Percentiles rank a stretch among this genome's conserved stretches.
Evolutionary conservation across 73 alveolate genomes (phyloP).

Genomic region (Stentor roeselii): DNA sequence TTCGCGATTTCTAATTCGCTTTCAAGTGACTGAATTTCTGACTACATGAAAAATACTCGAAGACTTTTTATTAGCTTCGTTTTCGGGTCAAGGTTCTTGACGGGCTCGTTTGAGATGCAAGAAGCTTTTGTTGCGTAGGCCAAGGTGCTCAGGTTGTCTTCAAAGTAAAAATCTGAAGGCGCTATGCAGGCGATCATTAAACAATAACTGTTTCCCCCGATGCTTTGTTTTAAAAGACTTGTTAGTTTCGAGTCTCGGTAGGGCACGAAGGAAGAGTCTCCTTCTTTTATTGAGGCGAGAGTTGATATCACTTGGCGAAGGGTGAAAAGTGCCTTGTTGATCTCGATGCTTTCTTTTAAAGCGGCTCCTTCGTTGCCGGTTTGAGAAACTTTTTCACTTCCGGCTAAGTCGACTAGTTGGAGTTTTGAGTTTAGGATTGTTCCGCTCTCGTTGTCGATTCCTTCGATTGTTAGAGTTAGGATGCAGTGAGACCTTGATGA

Average conservation of each 20-base stretch:
- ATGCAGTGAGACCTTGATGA: conserved; percentile 94
- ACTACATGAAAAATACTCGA: conserved; percentile 77
- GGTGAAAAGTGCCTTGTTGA: conserved; percentile 74
- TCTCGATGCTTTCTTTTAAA: conserved; percentile 88
- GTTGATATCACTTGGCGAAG: conserved; percentile 82
- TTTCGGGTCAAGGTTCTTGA: conserved; percentile 40
- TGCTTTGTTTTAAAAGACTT: conserved; percentile 79
- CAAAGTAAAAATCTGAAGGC: conserved; percentile 62
- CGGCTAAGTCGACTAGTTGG: conserved; percentile 83
- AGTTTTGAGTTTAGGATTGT: conserved; percentile 61
- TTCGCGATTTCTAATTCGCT: not conserved
- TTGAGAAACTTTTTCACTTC: conserved; percentile 82
- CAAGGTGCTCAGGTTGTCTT: conserved; percentile 73
- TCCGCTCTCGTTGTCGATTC: not conserved
- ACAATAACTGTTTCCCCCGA: conserved; percentile 84
- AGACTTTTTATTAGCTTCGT: conserved; percentile 93
- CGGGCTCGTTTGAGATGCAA: conserved; percentile 41
- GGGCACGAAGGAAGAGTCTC: conserved; percentile 75
- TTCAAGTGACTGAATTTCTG: conserved; percentile 36
- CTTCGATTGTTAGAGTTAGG: conserved; percentile 90
- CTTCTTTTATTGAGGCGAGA: conserved; percentile 44
- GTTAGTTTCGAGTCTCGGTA: conserved; percentile 86
- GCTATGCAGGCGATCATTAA: conserved; percentile 77
- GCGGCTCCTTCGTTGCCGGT: conserved; percentile 78
- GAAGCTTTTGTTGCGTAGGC: conserved; percentile 72